Evolutionary conservation across 129 eudicot species (phyloP).

Genomic region (Saussurea involucrata): DNA sequence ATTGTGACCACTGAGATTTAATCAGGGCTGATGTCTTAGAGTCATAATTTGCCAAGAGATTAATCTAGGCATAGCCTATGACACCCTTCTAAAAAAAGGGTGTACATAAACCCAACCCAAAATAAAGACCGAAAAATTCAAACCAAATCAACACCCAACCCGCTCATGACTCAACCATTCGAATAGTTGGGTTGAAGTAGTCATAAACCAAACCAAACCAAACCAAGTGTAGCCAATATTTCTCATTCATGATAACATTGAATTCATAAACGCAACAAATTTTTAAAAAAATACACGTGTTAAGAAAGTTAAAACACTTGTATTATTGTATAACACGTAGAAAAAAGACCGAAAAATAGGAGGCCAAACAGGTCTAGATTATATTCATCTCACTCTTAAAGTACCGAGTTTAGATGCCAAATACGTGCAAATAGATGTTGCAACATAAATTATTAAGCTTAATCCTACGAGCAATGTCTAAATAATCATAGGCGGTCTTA

Average conservation of each 20-base stretch:
- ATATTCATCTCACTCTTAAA: neutral
- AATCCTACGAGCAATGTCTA: neutral
- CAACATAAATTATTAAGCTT: neutral
- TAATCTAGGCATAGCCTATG: too few relatives aligned
- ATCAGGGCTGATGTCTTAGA: too few relatives aligned
- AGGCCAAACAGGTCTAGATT: neutral
- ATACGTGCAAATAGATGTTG: neutral
- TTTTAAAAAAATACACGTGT: neutral
- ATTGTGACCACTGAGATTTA: too few relatives aligned
- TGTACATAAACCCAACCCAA: neutral
- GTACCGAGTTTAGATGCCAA: neutral
- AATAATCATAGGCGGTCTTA: neutral
- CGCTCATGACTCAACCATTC: too few relatives aligned
- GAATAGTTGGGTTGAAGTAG: neutral
- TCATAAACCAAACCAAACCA: too few relatives aligned
- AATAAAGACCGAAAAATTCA: too few relatives aligned
- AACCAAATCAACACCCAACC: too few relatives aligned
- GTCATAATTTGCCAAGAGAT: too few relatives aligned
- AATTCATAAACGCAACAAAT: neutral
- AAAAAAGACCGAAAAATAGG: neutral
- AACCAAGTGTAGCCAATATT: too few relatives aligned
- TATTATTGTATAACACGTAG: neutral
- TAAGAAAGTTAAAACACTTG: neutral
- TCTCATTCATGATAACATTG: too few relatives aligned
- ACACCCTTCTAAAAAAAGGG: too few relatives aligned